A percentile compares a stretch with the other conserved stretches of the same genome.
Conservation (phyloP, 257 asterid genomes). For the Solanum bukasovii region DNA sequence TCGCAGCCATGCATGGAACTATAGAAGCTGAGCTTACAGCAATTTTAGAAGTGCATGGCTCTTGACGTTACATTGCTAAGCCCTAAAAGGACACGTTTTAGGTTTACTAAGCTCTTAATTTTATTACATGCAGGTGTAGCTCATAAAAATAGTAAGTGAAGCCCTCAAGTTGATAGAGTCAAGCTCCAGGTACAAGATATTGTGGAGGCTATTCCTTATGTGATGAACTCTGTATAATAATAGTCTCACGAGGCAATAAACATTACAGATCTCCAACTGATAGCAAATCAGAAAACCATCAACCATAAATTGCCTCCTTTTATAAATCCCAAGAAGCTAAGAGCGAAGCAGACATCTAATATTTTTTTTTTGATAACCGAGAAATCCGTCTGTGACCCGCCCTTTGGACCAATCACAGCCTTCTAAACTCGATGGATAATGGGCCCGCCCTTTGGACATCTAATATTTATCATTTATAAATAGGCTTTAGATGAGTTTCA, state of each 20-base stretch:
- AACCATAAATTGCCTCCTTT: neutral
- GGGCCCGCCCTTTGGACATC: too few relatives aligned
- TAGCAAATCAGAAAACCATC: neutral
- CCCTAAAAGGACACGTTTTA: neutral
- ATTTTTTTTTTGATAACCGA: too few relatives aligned
- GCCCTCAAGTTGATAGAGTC: neutral
- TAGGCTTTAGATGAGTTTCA: neutral
- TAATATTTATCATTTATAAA: neutral
- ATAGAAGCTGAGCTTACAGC: neutral
- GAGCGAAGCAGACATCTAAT: neutral
- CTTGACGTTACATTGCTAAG: neutral
- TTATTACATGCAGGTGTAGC: neutral
- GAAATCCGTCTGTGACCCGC: too few relatives aligned
- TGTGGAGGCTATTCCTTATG: neutral
- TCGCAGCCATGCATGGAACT: neutral
- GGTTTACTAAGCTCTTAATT: neutral
- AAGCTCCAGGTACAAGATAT: neutral
- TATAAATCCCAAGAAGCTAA: neutral
- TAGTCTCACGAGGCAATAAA: neutral
- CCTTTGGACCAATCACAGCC: too few relatives aligned
- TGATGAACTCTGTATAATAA: neutral
- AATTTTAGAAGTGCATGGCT: neutral
- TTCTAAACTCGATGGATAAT: too few relatives aligned
- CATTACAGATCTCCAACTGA: neutral
- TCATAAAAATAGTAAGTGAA: neutral